phyloP scores from a whole-genome alignment of 2,329 filamentous ascomycete species.

The Laburnicola sp. region DNA sequence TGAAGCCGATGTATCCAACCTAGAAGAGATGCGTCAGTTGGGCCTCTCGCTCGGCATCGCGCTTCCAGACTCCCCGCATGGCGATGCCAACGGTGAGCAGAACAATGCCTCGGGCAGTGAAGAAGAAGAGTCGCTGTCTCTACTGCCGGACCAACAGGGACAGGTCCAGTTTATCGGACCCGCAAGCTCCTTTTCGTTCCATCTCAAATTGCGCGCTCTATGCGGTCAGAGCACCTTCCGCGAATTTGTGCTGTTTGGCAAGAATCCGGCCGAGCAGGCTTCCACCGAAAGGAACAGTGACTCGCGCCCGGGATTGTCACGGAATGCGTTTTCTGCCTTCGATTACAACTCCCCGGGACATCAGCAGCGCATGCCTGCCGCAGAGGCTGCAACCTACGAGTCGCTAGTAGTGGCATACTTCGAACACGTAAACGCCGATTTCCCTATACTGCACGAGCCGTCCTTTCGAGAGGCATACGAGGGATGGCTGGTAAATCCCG shows the following conservation, averaged over 20 bases:
- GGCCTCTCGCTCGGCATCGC: conserved; percentile 47
- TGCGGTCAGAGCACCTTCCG: conserved; percentile 38
- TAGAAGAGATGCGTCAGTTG: conserved; percentile 48
- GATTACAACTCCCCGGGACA: conserved; percentile 29
- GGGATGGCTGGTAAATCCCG: conserved; percentile 35
- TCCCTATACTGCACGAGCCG: conserved; percentile 49
- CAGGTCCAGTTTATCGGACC: conserved; percentile 52
- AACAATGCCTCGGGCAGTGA: conserved; percentile 20
- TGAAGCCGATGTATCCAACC: conserved; percentile 48
- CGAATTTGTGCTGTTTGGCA: conserved; percentile 49
- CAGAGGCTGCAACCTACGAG: conserved; percentile 32
- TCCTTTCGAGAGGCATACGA: conserved; percentile 50
- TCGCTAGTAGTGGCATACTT: conserved; percentile 48
- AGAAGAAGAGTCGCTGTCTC: conserved; percentile 41
- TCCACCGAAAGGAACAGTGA: conserved; percentile 25
- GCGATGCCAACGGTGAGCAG: conserved; percentile 20
- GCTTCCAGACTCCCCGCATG: conserved; percentile 35
- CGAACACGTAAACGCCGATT: conserved; percentile 49
- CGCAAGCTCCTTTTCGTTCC: conserved; percentile 49
- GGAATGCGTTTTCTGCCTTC: conserved; percentile 24
- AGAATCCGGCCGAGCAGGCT: conserved; percentile 43
- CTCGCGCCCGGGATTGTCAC: conserved; percentile 23
- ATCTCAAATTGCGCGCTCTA: conserved; percentile 47
- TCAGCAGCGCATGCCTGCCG: conserved; percentile 16
- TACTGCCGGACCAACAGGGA: conserved; percentile 50